These are phyloP conservation scores for Malbranchea zuffiana DNA, from an alignment of 2,329 filamentous ascomycete species.

Conservation along the genomic window DNA sequence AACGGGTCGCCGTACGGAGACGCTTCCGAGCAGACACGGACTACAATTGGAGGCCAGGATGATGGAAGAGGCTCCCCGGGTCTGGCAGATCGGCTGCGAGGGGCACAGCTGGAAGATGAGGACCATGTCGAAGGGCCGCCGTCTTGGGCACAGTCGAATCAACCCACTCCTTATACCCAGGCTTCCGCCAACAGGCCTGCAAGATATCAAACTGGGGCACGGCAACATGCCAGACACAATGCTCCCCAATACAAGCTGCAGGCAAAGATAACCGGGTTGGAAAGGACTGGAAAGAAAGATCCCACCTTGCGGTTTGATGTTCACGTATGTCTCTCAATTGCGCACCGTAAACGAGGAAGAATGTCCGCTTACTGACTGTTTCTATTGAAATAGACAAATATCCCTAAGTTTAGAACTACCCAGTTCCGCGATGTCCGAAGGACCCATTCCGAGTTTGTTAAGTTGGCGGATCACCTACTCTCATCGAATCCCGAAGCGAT, in stretches of 20 bases:
- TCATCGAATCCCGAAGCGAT: conserved; percentile 95
- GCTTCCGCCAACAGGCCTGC: conserved; percentile 33
- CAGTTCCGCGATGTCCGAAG: conserved; percentile 96
- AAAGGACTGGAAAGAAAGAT: conserved; percentile 90
- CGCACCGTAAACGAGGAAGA: not conserved
- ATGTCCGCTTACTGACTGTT: conserved; percentile 6
- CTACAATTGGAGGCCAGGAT: conserved; percentile 10
- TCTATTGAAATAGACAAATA: conserved; percentile 63
- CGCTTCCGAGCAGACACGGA: conserved; percentile 13
- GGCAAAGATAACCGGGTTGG: conserved; percentile 86
- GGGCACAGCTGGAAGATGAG: conserved; percentile 29
- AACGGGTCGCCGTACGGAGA: conserved; percentile 26
- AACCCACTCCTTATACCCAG: conserved; percentile 22
- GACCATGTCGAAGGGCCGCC: conserved; percentile 30
- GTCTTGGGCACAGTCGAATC: conserved; percentile 13
- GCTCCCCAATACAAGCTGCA: conserved; percentile 73
- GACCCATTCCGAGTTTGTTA: conserved; percentile 89
- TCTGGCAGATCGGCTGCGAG: conserved; percentile 34
- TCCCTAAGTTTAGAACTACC: conserved; percentile 94
- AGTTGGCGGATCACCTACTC: conserved; percentile 90
- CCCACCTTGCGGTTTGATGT: conserved; percentile 92
- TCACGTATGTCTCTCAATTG: conserved; percentile 53
- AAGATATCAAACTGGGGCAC: conserved; percentile 37
- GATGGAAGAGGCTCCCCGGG: conserved; percentile 33
- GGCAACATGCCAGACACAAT: conserved; percentile 33